phyloP scores from a whole-genome alignment of 352 stramenopile genomes.

The Thalassiosira livingstoniorum region DNA sequence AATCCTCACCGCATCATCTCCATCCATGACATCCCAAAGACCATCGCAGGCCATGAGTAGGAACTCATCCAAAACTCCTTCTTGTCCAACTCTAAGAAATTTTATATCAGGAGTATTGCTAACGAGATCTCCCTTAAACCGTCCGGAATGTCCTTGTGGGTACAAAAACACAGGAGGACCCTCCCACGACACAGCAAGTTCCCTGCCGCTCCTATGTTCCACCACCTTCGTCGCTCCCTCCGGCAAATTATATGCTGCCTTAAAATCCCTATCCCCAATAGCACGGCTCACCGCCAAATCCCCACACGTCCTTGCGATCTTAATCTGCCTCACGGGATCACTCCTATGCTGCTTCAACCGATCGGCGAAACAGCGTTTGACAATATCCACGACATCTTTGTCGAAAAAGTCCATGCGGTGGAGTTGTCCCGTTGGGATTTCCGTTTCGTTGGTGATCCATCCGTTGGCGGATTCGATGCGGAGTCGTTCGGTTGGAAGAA shows the following conservation, averaged over 20 bases:
- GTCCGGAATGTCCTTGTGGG: conserved; percentile 65
- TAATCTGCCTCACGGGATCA: conserved; percentile 70
- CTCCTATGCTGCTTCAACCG: conserved; percentile 66
- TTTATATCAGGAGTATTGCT: conserved; percentile 69
- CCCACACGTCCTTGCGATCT: conserved; percentile 79
- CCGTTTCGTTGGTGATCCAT: conserved; percentile 78
- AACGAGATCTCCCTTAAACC: conserved; percentile 81
- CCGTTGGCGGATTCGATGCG: conserved; percentile 79
- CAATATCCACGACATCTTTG: conserved; percentile 78
- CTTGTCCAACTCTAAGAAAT: conserved; percentile 56
- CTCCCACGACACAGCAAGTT: conserved; percentile 60
- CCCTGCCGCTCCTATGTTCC: neutral
- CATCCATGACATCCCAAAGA: conserved; percentile 82
- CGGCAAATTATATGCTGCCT: conserved; percentile 70
- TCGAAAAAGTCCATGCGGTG: conserved; percentile 77
- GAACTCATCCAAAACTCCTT: conserved; percentile 68
- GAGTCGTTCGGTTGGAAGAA: conserved; percentile 58
- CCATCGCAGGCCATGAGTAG: conserved; percentile 78
- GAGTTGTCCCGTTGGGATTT: conserved; percentile 74
- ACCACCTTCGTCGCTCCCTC: neutral
- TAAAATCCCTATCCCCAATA: conserved; percentile 83
- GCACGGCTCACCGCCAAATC: conserved; percentile 80
- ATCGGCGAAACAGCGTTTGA: conserved; percentile 74
- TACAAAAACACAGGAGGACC: conserved; percentile 69
- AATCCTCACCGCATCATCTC: conserved; percentile 70